These are phyloP conservation scores for Naematelia aurantialba DNA, from an alignment of 768 basidiomycete genomes.

Conservation along the genomic window DNA sequence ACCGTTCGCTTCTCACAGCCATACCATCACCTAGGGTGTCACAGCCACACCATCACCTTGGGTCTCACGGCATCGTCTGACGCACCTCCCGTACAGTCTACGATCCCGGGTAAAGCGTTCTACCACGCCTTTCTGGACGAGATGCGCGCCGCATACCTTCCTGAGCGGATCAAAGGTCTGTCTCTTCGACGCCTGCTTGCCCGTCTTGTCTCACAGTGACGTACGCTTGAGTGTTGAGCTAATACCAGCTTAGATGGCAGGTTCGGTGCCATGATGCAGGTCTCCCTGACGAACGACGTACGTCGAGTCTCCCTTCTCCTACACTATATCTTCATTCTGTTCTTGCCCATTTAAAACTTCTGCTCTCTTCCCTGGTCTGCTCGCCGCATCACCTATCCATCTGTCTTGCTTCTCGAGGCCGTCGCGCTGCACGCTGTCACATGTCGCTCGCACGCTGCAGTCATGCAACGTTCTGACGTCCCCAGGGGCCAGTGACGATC, in stretches of 20 bases:
- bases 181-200: background rate
- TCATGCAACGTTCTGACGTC: no score
- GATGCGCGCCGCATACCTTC: constrained; percentile 63
- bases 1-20: no score
- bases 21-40: no score
- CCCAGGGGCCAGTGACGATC: constrained; percentile 47
- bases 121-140: constrained; percentile 71
- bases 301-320: constrained; percentile 16
- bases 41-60: no score
- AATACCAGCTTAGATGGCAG: constrained; percentile 64
- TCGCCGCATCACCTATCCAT: no score
- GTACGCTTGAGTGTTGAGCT: constrained; percentile 2
- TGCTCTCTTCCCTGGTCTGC: no score
- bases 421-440: no score
- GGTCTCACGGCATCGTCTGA: no score
- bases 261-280: constrained; percentile 96
- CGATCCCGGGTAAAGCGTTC: constrained; percentile 63
- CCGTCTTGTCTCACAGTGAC: background rate
- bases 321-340: background rate
- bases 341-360: no score
- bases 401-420: no score
- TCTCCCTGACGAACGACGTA: constrained; percentile 82
- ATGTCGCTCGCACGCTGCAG: no score
- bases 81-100: no score
- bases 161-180: constrained; percentile 75